Conservation (phyloP, 2,329 filamentous ascomycete genomes). For the Raffaelea ambrosiae region DNA sequence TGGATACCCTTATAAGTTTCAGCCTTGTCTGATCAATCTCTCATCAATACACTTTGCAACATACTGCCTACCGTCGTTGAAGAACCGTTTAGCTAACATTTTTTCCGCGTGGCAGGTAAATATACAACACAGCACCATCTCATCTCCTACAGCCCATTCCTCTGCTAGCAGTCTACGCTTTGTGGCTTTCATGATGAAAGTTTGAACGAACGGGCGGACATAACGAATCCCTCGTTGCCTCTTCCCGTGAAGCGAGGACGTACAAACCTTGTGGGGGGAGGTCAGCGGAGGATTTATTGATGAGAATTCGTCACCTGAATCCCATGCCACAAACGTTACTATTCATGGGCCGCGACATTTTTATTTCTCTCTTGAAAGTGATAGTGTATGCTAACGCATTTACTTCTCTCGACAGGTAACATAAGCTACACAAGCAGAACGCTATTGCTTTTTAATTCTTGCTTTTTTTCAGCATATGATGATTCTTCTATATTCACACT, state of each 20-base stretch:
- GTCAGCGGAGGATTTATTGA: slow-evolving; percentile 44
- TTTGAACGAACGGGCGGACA: slow-evolving; percentile 65
- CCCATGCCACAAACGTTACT: slow-evolving; percentile 14
- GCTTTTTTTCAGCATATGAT: slow-evolving; percentile 28
- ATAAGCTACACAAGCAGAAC: no score
- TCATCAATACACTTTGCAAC: slow-evolving; percentile 10
- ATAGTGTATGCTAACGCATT: no score
- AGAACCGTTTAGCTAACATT: slow-evolving; percentile 11
- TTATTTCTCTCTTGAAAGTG: slow-evolving; percentile 9
- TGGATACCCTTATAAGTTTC: slow-evolving; percentile 50
- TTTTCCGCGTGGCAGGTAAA: slow-evolving; percentile 11
- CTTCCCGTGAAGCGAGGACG: slow-evolving; percentile 46
- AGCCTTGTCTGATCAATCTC: slow-evolving; percentile 55
- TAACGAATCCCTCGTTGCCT: slow-evolving; percentile 44
- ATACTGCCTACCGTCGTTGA: background rate
- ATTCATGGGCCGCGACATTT: no score
- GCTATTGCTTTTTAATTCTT: no score
- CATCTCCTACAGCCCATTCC: no score
- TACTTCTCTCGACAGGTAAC: no score
- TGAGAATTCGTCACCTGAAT: slow-evolving; percentile 59
- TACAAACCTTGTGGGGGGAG: slow-evolving; percentile 53
- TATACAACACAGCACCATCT: no score
- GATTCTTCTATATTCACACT: slow-evolving; percentile 54
- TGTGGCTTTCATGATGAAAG: slow-evolving; percentile 42
- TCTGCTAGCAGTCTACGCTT: no score